A percentile compares a stretch with the other conserved stretches of the same genome.
phyloP scores from a whole-genome alignment of 2,329 filamentous ascomycete genomes.

The Trichoderma oligosporum region DNA sequence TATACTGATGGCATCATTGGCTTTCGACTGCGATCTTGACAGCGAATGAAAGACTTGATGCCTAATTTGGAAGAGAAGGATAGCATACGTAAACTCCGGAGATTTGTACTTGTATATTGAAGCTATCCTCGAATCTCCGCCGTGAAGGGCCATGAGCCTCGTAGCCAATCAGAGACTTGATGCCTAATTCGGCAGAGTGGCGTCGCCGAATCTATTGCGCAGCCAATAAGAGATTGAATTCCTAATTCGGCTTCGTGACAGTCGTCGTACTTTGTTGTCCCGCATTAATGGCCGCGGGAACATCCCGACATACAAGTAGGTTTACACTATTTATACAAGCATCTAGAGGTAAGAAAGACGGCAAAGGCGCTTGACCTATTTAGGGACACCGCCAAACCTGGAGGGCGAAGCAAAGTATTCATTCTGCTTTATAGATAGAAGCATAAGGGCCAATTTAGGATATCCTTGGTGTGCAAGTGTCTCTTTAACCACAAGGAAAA shows the following conservation, averaged over 20 bases:
- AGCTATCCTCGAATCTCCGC: not conserved
- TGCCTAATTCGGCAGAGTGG: conserved; percentile 17
- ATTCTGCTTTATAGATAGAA: no score
- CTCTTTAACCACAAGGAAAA: no score
- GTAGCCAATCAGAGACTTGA: not conserved
- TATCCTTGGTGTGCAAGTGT: no score
- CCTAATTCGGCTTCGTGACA: conserved; percentile 11
- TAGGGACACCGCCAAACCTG: no score
- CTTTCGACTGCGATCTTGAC: not conserved
- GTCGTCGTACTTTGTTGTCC: no score
- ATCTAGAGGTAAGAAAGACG: no score
- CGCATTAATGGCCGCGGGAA: no score
- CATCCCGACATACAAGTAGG: no score
- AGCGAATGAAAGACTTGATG: not conserved
- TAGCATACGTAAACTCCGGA: not conserved
- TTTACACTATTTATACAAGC: no score
- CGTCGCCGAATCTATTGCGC: not conserved
- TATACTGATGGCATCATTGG: not conserved
- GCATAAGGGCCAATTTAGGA: no score
- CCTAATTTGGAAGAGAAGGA: not conserved
- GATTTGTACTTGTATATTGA: not conserved
- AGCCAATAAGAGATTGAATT: conserved; percentile 19
- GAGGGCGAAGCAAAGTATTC: no score
- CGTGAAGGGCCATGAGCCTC: not conserved
- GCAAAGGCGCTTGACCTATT: no score